Evolutionary conservation across 2,329 filamentous ascomycete species (phyloP).

Genomic region (Colletotrichum liaoningense): DNA sequence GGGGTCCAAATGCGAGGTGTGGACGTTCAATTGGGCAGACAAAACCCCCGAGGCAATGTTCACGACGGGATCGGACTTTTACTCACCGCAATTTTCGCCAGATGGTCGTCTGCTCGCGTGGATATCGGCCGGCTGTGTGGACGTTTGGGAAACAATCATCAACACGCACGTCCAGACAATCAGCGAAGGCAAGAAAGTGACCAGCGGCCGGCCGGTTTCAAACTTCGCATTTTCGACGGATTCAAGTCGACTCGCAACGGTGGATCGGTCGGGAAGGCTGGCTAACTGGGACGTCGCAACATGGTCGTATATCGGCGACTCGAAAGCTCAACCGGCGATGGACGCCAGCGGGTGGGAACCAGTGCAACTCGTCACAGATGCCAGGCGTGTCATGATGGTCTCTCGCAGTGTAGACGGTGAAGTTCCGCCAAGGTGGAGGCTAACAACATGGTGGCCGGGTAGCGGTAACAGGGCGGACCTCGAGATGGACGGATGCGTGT

Average conservation of each 20-base stretch:
- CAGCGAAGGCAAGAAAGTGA: constrained; percentile 1
- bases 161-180: constrained; percentile 15
- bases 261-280: constrained; percentile 11
- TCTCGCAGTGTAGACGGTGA: background rate
- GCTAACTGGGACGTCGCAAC: background rate
- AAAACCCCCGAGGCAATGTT: background rate
- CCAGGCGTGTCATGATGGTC: constrained; percentile 7
- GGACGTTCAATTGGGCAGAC: constrained; percentile 8
- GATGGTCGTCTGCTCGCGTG: constrained; percentile 16
- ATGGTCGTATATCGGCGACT: constrained; percentile 14
- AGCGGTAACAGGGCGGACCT: constrained; percentile 13
- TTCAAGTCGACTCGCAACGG: constrained; percentile 10
- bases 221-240: constrained; percentile 16
- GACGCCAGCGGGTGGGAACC: constrained; percentile 3
- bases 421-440: constrained; percentile 4
- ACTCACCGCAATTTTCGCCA: constrained; percentile 21
- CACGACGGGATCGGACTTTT: constrained; percentile 2
- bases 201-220: background rate
- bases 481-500: constrained; percentile 28
- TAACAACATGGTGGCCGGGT: constrained; percentile 31
- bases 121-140: constrained; percentile 12
- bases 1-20: constrained; percentile 2
- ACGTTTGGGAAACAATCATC: constrained; percentile 26
- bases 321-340: constrained; percentile 13
- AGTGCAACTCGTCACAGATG: constrained; percentile 20